A percentile compares a stretch with the other conserved stretches of the same genome.
These are phyloP conservation scores for Protomyces inouyei DNA, from an alignment of 1,139 yeast genomes.

Conservation along the genomic window DNA sequence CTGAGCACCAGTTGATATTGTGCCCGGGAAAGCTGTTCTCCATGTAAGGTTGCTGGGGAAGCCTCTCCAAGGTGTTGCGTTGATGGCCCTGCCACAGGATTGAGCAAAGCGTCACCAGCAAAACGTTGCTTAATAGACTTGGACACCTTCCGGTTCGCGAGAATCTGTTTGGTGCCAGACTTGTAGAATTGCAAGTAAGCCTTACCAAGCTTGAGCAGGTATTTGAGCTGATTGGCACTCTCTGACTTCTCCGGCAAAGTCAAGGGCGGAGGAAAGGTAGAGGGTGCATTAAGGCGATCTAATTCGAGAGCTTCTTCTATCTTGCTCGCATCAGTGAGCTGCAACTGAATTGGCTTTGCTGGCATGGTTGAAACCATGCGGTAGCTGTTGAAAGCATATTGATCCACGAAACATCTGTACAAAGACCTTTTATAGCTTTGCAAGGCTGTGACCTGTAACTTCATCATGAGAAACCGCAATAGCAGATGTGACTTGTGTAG, in stretches of 20 bases:
- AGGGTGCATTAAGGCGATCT: conserved; percentile 14
- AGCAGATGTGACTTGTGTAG: too few relatives aligned
- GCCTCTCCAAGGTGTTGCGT: not conserved
- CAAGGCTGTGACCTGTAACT: too few relatives aligned
- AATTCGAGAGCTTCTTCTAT: not conserved
- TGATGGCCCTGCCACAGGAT: not conserved
- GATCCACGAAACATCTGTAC: too few relatives aligned
- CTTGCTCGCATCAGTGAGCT: not conserved
- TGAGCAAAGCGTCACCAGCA: not conserved
- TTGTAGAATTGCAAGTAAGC: conserved; percentile 21
- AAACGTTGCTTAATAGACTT: not conserved
- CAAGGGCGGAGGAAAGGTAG: conserved; percentile 17
- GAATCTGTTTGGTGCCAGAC: conserved; percentile 21
- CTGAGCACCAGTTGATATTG: conserved; percentile 16
- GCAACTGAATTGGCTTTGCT: too few relatives aligned
- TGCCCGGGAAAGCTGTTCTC: conserved; percentile 3
- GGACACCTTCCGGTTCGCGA: conserved; percentile 13
- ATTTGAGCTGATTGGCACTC: not conserved
- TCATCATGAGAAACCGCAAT: too few relatives aligned
- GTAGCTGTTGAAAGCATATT: too few relatives aligned
- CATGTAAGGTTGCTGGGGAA: not conserved
- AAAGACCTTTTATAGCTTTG: too few relatives aligned
- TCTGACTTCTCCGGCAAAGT: conserved; percentile 3
- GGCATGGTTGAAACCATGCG: too few relatives aligned
- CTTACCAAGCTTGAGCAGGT: conserved; percentile 4